Evolutionary conservation across 805 yeast species (phyloP), one percentile per base, ranked within the genome.

Genomic region (Candida palmyrensis): DNA sequence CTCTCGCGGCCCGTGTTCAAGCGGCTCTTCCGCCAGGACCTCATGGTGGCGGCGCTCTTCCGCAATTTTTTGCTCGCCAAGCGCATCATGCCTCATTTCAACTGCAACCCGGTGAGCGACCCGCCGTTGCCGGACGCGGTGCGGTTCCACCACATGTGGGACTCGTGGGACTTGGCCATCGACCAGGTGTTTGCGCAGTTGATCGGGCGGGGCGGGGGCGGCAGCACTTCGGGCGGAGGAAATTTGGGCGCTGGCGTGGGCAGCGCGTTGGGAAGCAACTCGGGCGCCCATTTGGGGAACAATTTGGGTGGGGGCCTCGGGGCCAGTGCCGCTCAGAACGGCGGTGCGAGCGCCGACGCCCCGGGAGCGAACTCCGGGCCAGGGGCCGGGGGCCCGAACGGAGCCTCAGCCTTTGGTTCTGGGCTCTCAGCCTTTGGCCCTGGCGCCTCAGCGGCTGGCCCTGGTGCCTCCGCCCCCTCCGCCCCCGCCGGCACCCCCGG

Each of bases 151-250:
- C 78, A 94, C 4, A 80, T 92, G 85, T 92, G 98, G 98, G 92
- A 87, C 38, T 81, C 96, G 0, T 92, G 98, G 97, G 97, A 92
- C 51, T 66, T 92, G 41, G 97, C 98, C 0, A 81, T 92, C 25
- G 97, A 92, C 53, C 97, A 92, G 51, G 94, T 94, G 3, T 63
- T 92, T 28, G 76, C 85, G 2, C 88, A 82, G 47, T 57, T 82
- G 26, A 68, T 82, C 33, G 73, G 72, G 32, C n/a, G n/a, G n/a
- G n/a, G n/a, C n/a, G n/a, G n/a, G n/a, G n/a, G n/a, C n/a, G n/a
- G n/a, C n/a, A n/a, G n/a, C n/a, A 60, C 56, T 37, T 47, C 55
- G 16, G 57, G 59, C 5, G 51, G 55, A 2, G 42, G 47, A n/a
- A 33, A 59, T 18, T 35, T 5, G 16, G n/a, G n/a, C n/a, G n/a